Evolutionary conservation across 192 early-diverging fungal genomes (phyloP), one percentile per base, ranked within the genome.

Genomic region (Gigaspora rosea): DNA sequence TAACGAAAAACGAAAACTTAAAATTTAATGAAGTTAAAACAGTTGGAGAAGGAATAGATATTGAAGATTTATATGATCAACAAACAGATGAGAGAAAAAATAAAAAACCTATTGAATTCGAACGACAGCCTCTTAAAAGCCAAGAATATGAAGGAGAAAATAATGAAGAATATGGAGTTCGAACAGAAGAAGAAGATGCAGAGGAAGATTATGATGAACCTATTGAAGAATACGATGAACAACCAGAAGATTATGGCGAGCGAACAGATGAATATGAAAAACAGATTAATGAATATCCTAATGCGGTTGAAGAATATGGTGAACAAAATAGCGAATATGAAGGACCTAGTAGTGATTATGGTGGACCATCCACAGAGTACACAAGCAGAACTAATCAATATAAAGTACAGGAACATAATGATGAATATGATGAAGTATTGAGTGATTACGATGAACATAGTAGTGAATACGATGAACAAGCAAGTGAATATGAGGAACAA

Each of bases 91-190:
- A 63, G 27, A 35, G 64, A 27, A 33, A 77, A n/a, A 59, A 61
- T 13, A 50, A 52, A 15, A 18, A 67, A 50, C 11, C 56, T 33
- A 59, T 50, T 9, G 56, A 50, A 22, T 56, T n/a, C 41, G 56
- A 59, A 4, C 52, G 46, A 4, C 52, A 71, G 1, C 52, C 54
- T 16, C n/a, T 71, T 10, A 8, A 70, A 5, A 16, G 20, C 27
- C 56, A 71, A 5, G 73, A 75, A 0, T 50, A 71, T 13, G 77
- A 71, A 0, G 68, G 75, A 22, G 77, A 76, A 0, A 49, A 73
- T 0, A 13, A 62, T 18, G 77, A 57, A 5, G 65, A 71, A 6
- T 71, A 71, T 41, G 67, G 56, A 5, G 73, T 49, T 16, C 59
- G 47, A 66, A 66, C n/a, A 46, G n/a, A 66, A 46, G 64, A 66